Evolutionary conservation across 169 alveolate species (phyloP), one percentile per base, ranked within the genome.

Genomic region (Plasmodium vinckei): DNA sequence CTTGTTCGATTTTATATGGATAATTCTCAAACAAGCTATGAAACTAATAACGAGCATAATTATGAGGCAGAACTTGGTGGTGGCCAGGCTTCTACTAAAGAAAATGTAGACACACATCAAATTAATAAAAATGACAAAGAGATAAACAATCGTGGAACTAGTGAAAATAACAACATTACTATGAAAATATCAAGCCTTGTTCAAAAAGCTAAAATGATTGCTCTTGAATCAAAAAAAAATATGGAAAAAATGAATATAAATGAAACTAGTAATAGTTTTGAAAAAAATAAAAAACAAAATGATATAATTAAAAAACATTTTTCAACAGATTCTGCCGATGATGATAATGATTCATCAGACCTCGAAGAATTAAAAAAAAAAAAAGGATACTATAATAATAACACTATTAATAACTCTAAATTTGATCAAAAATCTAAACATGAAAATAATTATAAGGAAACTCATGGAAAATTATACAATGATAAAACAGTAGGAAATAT

Each of bases 251-350:
- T 82, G 90, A 82, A 82, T 19, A 54, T 82, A 56, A 82, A 82
- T 39, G 90, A 82, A 23, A 71, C 5, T 51, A 64, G 23, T 17
- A 23, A 19, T n/a, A 68, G 53, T 82, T 57, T 82, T 10, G 90
- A 69, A 68, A 33, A 33, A 33, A 33, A 33, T 2, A 82, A 82
- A 57, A 82, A 68, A 82, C 54, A 57, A 13, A 77, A 77, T 63
- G 88, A 77, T 27, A 77, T 77, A 57, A 77, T 77, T 23, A 77
- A 64, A 44, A 77, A 77, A 15, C 88, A 77, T 21, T 77, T 77
- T 39, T 47, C 90, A 10, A 69, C 90, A 3, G 90, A 82, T 60
- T 68, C 86, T 17, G 90, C 67, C 4, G 90, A 82, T 67, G 90
- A 82, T 7, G 89, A 77, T 25, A 69, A 82, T 47, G 90, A 77